phyloP scores from a whole-genome alignment of 352 stramenopile species.

The Globisporangium solare region DNA sequence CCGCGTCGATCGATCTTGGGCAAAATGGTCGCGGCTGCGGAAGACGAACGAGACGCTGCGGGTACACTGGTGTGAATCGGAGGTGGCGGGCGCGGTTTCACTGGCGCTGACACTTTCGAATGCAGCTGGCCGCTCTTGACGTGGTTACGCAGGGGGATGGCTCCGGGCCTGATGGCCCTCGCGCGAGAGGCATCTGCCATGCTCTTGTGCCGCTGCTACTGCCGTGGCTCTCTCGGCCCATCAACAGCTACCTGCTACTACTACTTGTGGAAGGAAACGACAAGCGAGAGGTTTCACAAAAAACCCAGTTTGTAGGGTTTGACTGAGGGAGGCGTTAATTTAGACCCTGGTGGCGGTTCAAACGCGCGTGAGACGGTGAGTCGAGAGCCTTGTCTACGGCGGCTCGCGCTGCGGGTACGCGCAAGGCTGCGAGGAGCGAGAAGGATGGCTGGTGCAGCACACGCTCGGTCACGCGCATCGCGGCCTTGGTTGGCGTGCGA shows the following conservation, averaged over 20 bases:
- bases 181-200: constrained; percentile 32
- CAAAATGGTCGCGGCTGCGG: constrained; percentile 20
- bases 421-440: constrained; percentile 8
- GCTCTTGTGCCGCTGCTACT: neutral
- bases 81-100: neutral
- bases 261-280: too few species aligned
- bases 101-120: neutral
- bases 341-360: neutral
- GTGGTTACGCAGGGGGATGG: neutral
- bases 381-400: neutral
- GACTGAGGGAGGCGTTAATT: too few species aligned
- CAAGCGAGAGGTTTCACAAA: neutral
- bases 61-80: neutral
- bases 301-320: too few species aligned
- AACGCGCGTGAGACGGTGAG: constrained; percentile 13
- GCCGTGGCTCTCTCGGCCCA: too few species aligned
- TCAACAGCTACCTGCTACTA: too few species aligned
- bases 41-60: too few species aligned
- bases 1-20: constrained; percentile 29
- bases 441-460: constrained; percentile 16
- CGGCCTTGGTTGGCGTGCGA: neutral
- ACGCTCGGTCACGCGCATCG: constrained; percentile 9
- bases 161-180: constrained; percentile 1
- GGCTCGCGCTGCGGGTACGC: neutral
- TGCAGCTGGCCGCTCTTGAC: neutral